Evolutionary conservation across 805 yeast genomes (phyloP), one percentile per base, ranked within the genome.

Genomic region (Yarrowia phangngaensis): DNA sequence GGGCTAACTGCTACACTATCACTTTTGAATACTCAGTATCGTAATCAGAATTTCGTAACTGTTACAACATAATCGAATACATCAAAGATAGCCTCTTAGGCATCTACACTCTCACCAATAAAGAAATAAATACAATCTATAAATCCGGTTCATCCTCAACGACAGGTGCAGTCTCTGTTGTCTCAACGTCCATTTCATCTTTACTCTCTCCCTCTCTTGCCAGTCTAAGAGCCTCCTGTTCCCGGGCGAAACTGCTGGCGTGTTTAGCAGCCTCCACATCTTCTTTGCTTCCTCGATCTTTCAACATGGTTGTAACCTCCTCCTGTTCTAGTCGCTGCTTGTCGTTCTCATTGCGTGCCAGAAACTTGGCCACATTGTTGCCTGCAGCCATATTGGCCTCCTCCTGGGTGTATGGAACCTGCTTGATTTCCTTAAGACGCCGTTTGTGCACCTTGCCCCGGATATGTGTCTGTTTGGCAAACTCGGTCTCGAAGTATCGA

Each of bases 351-450:
- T 82, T 89, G 45, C 77, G 71, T 47, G 72, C 70, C 58, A 82
- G 62, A 63, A 79, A 89, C 63, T 76, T 81, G 43, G 73, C 72
- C 59, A 90, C 69, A 62, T 86, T 82, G 13, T 74, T 69, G 3
- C 97, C 97, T 0, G 83, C 76, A 2, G 95, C 97, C 23, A 96
- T 95, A 59, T 87, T 88, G 29, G 95, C 82, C 61, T 90, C 97
- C 53, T 83, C 77, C 50, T 78, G 82, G 4, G 96, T 80, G 62
- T 90, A 90, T 7, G 97, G 97, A 47, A 81, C 82, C 40, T 72
- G 78, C 51, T 75, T 77, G 58, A 92, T 70, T 30, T 78, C 83
- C 64, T 80, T 84, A 19, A 84, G 82, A 62, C 95, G 73, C 65
- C 97, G 77, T 64, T 84, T 89, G 67, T 92, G 99, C 6, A 80